phyloP scores from a whole-genome alignment of 345 rosid genomes.

The Lumnitzera racemosa region DNA sequence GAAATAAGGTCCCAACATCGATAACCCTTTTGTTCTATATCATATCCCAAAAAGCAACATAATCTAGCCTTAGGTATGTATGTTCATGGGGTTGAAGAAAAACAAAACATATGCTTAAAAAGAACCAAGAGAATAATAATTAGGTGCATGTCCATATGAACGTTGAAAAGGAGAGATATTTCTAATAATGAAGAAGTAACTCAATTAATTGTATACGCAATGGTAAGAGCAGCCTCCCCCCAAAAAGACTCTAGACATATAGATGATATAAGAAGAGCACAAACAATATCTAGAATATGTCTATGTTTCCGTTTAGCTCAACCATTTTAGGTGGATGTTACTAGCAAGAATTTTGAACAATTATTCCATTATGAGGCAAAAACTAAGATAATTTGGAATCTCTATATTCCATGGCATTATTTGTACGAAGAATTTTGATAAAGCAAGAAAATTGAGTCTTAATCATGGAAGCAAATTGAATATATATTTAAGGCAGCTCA shows the following conservation, averaged over 20 bases:
- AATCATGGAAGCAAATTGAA: background rate
- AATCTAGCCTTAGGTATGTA: background rate
- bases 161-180: constrained; percentile 1
- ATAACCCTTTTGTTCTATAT: background rate
- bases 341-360: background rate
- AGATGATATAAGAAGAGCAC: background rate
- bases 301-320: background rate
- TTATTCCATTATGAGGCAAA: background rate
- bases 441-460: background rate
- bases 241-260: background rate
- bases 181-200: background rate
- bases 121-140: background rate
- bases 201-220: background rate
- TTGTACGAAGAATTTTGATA: background rate
- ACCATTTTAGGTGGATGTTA: constrained; percentile 3
- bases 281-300: background rate
- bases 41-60: constrained; percentile 1
- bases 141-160: background rate
- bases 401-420: constrained; percentile 1
- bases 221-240: constrained; percentile 1
- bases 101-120: background rate
- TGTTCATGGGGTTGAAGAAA: background rate
- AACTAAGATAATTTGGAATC: background rate
- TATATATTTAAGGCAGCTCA: background rate
- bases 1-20: background rate